A percentile compares a stretch with the other conserved stretches of the same genome.
Evolutionary conservation across 2,329 filamentous ascomycete genomes (phyloP).

Genomic region (Pyricularia grisea): DNA sequence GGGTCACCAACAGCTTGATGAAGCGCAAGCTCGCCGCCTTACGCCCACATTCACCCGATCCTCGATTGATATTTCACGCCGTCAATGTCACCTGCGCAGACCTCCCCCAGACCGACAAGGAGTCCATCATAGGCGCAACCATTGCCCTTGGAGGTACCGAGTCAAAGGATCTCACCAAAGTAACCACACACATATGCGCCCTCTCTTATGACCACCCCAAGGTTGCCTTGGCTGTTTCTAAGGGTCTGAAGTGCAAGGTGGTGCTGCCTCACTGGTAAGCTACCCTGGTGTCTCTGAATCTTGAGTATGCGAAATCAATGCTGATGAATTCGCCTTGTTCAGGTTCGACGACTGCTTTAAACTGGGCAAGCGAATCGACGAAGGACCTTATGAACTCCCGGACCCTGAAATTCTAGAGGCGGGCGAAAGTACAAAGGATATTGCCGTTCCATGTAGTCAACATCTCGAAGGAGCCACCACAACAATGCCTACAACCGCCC

Average conservation of each 20-base stretch:
- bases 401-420: constrained; percentile 71
- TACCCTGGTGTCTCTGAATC: not conserved
- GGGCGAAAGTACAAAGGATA: constrained; percentile 3
- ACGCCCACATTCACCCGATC: constrained; percentile 82
- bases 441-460: constrained; percentile 40
- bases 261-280: constrained; percentile 78
- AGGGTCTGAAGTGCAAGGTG: constrained; percentile 64
- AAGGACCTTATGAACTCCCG: constrained; percentile 76
- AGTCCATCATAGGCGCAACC: constrained; percentile 84
- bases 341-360: constrained; percentile 97
- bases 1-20: constrained; percentile 64
- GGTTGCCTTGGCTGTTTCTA: constrained; percentile 52
- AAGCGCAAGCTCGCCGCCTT: constrained; percentile 66
- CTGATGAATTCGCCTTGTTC: not conserved
- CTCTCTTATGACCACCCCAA: constrained; percentile 67
- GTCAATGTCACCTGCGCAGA: constrained; percentile 77
- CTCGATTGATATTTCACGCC: constrained; percentile 79
- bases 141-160: constrained; percentile 83
- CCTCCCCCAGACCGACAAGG: constrained; percentile 77
- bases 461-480: constrained; percentile 59
- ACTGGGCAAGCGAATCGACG: constrained; percentile 83
- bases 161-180: constrained; percentile 57
- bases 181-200: constrained; percentile 85
- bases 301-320: not conserved
- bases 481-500: constrained; percentile 30